A percentile compares a stretch with the other conserved stretches of the same genome.
Conservation (phyloP, 2,329 filamentous ascomycete genomes). For the Fusarium sp. region DNA sequence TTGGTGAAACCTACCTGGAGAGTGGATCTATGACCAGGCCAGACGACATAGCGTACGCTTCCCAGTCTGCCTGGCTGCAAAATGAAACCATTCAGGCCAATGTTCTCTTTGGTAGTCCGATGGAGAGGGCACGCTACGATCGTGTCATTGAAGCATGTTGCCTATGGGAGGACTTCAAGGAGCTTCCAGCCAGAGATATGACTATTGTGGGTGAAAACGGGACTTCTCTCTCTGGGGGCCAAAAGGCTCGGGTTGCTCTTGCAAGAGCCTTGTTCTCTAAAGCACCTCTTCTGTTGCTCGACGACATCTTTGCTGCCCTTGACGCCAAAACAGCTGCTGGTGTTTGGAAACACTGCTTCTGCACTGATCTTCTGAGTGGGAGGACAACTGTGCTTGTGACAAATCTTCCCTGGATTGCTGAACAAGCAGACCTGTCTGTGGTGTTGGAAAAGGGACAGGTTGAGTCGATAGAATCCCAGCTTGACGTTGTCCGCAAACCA, state of each 20-base stretch:
- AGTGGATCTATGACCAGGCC: constrained; percentile 62
- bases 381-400: constrained; percentile 70
- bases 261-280: constrained; percentile 70
- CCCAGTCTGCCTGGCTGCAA: constrained; percentile 70
- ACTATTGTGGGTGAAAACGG: constrained; percentile 69
- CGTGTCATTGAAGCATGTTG: constrained; percentile 69
- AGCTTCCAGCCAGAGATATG: constrained; percentile 64
- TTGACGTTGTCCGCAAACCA: constrained; percentile 60
- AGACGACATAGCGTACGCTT: constrained; percentile 67
- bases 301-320: constrained; percentile 71
- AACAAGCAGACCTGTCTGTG: constrained; percentile 64
- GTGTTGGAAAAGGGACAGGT: constrained; percentile 62
- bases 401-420: constrained; percentile 66
- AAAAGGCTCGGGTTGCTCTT: constrained; percentile 68
- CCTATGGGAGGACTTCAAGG: constrained; percentile 63
- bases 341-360: constrained; percentile 71
- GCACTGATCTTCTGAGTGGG: constrained; percentile 65
- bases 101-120: constrained; percentile 65
- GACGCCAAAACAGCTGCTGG: constrained; percentile 69
- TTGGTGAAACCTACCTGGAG: constrained; percentile 68
- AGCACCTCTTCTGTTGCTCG: constrained; percentile 66
- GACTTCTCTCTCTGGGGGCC: constrained; percentile 67
- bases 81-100: constrained; percentile 69
- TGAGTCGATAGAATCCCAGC: constrained; percentile 58
- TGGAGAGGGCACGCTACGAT: constrained; percentile 67